Base-by-base conservation (phyloP, 768 basidiomycete genomes). In the Boletales sp. region DNA sequence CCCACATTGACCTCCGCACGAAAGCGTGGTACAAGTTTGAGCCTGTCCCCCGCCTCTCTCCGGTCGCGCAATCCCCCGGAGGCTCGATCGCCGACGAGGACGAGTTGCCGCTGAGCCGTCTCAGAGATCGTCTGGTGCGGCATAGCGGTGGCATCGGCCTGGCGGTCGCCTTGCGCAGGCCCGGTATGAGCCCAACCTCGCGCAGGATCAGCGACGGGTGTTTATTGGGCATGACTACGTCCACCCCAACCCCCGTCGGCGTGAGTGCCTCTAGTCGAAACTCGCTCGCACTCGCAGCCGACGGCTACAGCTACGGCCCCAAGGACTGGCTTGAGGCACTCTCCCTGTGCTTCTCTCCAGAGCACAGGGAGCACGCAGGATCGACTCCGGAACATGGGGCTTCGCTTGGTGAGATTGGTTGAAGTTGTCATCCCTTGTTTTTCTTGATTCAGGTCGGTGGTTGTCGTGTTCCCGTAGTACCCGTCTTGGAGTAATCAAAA, bases 281-380 rank as follows among this genome's bases (percentile, higher is more conserved):
- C 12, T 40, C 19, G 37, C 14, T 43, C n/a, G 53, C 59, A 14
- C 17, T 61, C 10, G 48, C 32, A 19, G 19, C 45, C n/a, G 48
- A 61, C 19, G 49, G 42, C 7, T 48, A 61, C 19, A 48, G 42
- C 7, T 48, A 40, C 13, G 32, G 13, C 8, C 15, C 44, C 44
- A 51, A 42, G 41, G 59, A 60, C 17, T 60, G 56, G 59, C 48
- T 60, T 36, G 59, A 60, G 2, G 53, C 47, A 15, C 59, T 60
- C 30, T 61, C 59, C 30, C 30, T 60, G 8, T 49, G 15, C 1
- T 52, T 48, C 43, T 30, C 47, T 37, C 28, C 54, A 0, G 51
- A 50, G 19, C 28, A 28, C 35, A 37, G 18, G n/a, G 53, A 8
- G 34, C 34, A 40, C 3, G 8, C 15, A 28, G 41, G 12, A 8